phyloP scores from a whole-genome alignment of 1,139 yeast genomes.

The Saccharomyces hybrid region DNA sequence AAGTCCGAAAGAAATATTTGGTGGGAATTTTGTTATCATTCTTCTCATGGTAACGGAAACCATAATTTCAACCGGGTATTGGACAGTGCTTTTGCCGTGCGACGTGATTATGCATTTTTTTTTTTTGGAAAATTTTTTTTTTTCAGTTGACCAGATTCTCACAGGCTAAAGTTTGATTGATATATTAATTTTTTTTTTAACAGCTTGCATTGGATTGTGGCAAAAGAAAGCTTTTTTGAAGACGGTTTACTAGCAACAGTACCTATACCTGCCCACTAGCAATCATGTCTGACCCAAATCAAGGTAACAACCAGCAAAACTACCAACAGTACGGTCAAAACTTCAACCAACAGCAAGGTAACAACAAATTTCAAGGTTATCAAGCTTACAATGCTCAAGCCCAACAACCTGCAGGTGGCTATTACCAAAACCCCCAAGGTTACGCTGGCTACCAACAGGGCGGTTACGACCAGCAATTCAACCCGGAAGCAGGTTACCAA shows the following conservation, averaged over 20 bases:
- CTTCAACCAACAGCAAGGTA: conserved; percentile 27
- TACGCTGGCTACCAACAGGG: conserved; percentile 18
- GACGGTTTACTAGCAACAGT: not conserved
- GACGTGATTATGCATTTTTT: not conserved
- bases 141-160: not conserved
- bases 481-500: conserved; percentile 20
- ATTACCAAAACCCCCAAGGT: conserved; percentile 26
- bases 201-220: not conserved
- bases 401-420: conserved; percentile 17
- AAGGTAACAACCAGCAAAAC: conserved; percentile 32
- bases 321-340: conserved; percentile 30
- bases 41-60: no score
- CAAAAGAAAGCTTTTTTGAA: not conserved
- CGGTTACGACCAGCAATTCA: conserved; percentile 17
- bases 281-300: conserved; percentile 25
- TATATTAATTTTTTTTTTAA: not conserved
- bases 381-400: conserved; percentile 21
- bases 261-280: not conserved
- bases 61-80: not conserved
- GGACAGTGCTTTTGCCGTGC: not conserved
- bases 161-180: not conserved
- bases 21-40: no score
- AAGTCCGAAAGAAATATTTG: no score
- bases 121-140: not conserved
- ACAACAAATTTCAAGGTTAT: conserved; percentile 24